Evolutionary conservation across 805 yeast genomes (phyloP), one percentile per base, ranked within the genome.

Genomic region (Zygosaccharomyces bisporus): DNA sequence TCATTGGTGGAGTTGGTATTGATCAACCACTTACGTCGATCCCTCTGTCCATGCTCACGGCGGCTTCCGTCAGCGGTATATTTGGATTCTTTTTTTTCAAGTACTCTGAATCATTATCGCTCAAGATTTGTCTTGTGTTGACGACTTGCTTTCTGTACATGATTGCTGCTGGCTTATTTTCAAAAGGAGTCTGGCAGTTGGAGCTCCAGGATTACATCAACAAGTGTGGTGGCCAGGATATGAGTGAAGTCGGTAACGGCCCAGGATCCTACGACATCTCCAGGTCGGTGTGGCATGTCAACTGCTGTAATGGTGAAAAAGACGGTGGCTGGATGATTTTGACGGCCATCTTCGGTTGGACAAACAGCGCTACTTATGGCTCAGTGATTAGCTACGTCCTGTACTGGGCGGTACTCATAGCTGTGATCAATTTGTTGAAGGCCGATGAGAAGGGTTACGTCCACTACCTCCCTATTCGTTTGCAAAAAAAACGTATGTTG

Each of bases 311-410:
- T 62, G 95, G 95, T 18, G 83, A 86, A 53, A 84, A 77, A n/a
- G 96, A 89, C 58, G 95, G 95, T 3, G 79, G 82, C 24, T 89
- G 95, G 95, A 87, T 88, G 95, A 70, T 89, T 27, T 73, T 86
- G 56, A 87, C 90, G 27, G 96, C 95, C 1, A 71, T 89, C 4
- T 74, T 89, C 40, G 97, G 97, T 1, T 89, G 97, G 97, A 88
- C 93, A 10, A 89, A 89, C 62, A 79, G 90, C 51, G 96, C 96
- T 2, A 89, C 97, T 0, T 86, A 83, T 59, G 95, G 95, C 3
- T 85, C 95, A 16, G 89, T 89, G 0, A 62, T 75, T 4, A 77
- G 89, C 39, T 89, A 89, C 67, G 74, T 77, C 49, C 44, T 72
- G 0, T 89, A 83, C 63, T 89, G 96, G 97, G 23, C 69, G 1